phyloP scores from a whole-genome alignment of 2,329 filamentous ascomycete species.

The Stylonectria norvegica region DNA sequence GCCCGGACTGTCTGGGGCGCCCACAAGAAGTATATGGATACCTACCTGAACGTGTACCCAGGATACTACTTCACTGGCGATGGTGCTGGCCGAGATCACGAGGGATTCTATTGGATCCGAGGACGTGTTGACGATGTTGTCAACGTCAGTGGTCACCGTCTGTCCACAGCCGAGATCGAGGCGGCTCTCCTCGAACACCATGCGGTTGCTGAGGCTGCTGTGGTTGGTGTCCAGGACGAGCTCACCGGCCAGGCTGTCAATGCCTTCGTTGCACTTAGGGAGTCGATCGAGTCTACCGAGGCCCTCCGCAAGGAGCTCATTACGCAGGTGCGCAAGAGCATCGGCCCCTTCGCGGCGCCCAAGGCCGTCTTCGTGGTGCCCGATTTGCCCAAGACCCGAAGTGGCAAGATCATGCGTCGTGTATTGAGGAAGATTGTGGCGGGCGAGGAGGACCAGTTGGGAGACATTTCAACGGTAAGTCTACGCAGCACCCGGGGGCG shows the following conservation, averaged over 20 bases:
- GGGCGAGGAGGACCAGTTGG: slow-evolving; percentile 94
- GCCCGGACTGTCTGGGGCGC: slow-evolving; percentile 95
- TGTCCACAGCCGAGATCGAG: slow-evolving; percentile 97
- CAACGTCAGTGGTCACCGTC: slow-evolving; percentile 92
- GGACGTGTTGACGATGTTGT: slow-evolving; percentile 98
- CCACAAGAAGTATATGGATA: slow-evolving; percentile 98
- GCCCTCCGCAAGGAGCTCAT: slow-evolving; percentile 89
- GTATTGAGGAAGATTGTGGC: slow-evolving; percentile 96
- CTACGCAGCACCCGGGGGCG: neutral
- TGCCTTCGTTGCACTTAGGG: slow-evolving; percentile 91
- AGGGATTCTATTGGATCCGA: slow-evolving; percentile 99
- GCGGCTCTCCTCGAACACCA: slow-evolving; percentile 91
- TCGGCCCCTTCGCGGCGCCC: slow-evolving; percentile 93
- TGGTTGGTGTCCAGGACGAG: slow-evolving; percentile 90
- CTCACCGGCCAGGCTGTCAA: slow-evolving; percentile 96
- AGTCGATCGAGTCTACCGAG: slow-evolving; percentile 71
- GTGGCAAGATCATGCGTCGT: slow-evolving; percentile 97
- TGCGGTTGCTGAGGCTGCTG: slow-evolving; percentile 87
- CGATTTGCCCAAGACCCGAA: slow-evolving; percentile 94
- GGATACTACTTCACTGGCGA: slow-evolving; percentile 97
- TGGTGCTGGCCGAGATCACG: slow-evolving; percentile 91
- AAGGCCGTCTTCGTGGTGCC: slow-evolving; percentile 90
- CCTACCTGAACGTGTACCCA: slow-evolving; percentile 95
- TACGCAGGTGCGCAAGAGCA: slow-evolving; percentile 93
- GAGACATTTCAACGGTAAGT: slow-evolving; percentile 86